Conservation (phyloP, 2,329 filamentous ascomycete species). For the Tolypocladium guangdongense region DNA sequence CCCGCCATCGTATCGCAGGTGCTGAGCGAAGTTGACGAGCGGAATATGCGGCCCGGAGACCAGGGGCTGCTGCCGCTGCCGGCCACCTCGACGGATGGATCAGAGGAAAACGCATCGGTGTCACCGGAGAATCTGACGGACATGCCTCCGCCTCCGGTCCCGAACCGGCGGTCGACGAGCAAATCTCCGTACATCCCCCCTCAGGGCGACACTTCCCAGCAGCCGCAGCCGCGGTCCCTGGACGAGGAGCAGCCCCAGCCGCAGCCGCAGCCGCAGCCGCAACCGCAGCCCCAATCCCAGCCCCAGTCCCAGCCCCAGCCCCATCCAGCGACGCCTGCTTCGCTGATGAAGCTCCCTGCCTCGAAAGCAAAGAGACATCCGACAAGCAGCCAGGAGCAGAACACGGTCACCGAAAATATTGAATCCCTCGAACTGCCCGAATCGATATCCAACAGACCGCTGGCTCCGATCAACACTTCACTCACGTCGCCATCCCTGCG, state of each 20-base stretch:
- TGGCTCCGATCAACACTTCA: slow-evolving; percentile 29
- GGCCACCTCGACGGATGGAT: slow-evolving; percentile 38
- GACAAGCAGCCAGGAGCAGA: slow-evolving; percentile 28
- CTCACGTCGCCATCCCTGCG: slow-evolving; percentile 24
- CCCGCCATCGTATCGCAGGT: slow-evolving; percentile 46
- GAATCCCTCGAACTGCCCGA: slow-evolving; percentile 62
- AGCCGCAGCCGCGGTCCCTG: slow-evolving; percentile 7
- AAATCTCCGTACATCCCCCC: slow-evolving; percentile 58
- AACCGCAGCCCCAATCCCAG: slow-evolving; percentile 2
- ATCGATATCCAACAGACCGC: slow-evolving; percentile 32
- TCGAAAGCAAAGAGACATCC: slow-evolving; percentile 39
- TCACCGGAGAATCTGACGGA: slow-evolving; percentile 53
- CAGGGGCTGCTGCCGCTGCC: slow-evolving; percentile 25
- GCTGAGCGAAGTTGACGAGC: slow-evolving; percentile 40
- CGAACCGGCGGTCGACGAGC: slow-evolving; percentile 50
- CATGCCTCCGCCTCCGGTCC: slow-evolving; percentile 58
- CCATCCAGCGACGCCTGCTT: slow-evolving; percentile 75
- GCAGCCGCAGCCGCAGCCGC: slow-evolving; percentile 2
- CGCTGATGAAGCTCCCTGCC: slow-evolving; percentile 65
- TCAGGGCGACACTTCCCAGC: slow-evolving; percentile 27
- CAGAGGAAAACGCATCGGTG: slow-evolving; percentile 54
- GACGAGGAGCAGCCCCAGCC: slow-evolving; percentile 3
- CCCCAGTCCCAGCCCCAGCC: slow-evolving; percentile 25
- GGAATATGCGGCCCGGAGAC: slow-evolving; percentile 19
- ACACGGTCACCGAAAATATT: slow-evolving; percentile 39